Conservation (phyloP, 495 filamentous ascomycete species). For the Peziza echinospora region DNA sequence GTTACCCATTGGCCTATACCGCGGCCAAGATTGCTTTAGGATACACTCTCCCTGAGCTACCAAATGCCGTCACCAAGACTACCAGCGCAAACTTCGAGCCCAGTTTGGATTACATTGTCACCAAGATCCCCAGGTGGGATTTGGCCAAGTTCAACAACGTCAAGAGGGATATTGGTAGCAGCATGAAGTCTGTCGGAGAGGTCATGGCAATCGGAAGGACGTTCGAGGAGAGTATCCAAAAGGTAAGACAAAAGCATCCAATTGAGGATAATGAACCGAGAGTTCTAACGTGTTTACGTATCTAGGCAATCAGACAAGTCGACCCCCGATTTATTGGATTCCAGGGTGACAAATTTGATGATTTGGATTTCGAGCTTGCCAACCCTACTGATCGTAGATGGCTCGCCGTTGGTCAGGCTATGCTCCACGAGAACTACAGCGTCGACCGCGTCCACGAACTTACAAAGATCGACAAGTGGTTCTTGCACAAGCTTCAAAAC, state of each 20-base stretch:
- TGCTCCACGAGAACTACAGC: constrained; percentile 89
- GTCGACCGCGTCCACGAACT: constrained; percentile 79
- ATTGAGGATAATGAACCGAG: not conserved
- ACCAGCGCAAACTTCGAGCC: constrained; percentile 98
- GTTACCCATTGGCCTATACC: constrained; percentile 89
- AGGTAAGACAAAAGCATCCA: constrained; percentile 20
- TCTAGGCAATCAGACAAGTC: constrained; percentile 68
- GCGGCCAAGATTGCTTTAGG: constrained; percentile 93
- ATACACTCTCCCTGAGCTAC: constrained; percentile 80
- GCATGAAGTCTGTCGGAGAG: constrained; percentile 97
- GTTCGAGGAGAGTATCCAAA: constrained; percentile 98
- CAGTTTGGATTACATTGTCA: constrained; percentile 89
- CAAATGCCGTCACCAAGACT: constrained; percentile 93
- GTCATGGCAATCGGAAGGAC: constrained; percentile 98
- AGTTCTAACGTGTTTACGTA: not conserved
- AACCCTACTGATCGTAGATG: constrained; percentile 91
- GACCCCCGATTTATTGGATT: constrained; percentile 81
- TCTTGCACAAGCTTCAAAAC: constrained; percentile 92
- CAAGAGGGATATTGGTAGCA: constrained; percentile 85
- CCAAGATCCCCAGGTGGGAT: constrained; percentile 96
- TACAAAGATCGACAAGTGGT: constrained; percentile 93
- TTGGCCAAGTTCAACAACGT: constrained; percentile 97
- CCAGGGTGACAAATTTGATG: constrained; percentile 84
- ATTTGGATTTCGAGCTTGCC: constrained; percentile 69
- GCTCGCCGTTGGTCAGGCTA: constrained; percentile 92